phyloP scores from a whole-genome alignment of 139 green algal species.

The Eudorina sp. region DNA sequence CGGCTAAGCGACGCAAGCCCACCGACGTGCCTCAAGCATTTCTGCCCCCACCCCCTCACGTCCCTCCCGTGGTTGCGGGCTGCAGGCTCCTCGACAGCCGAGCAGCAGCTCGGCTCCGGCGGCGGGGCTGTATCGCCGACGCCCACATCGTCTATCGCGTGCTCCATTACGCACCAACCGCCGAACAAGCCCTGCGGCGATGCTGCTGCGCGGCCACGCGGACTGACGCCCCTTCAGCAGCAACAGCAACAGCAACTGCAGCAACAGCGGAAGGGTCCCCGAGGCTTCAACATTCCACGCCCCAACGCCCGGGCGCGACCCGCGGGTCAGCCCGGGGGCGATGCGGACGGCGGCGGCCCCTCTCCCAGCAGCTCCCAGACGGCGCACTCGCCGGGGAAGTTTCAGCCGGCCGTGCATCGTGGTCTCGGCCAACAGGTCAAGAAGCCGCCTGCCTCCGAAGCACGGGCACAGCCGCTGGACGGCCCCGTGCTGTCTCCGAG shows the following conservation, averaged over 20 bases:
- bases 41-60: too few species aligned
- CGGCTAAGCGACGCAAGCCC: too few species aligned
- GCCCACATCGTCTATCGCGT: too few species aligned
- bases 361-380: background rate
- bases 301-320: background rate
- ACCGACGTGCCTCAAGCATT: too few species aligned
- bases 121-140: too few species aligned
- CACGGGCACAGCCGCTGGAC: too few species aligned
- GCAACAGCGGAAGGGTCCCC: background rate
- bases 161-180: background rate
- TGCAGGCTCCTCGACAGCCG: background rate
- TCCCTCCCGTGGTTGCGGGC: background rate
- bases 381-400: background rate
- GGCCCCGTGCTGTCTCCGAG: too few species aligned
- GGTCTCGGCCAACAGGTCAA: too few species aligned
- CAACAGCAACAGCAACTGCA: constrained; percentile 24
- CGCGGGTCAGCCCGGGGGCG: background rate
- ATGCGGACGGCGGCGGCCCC: background rate
- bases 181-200: background rate
- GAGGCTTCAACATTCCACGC: constrained; percentile 31
- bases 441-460: too few species aligned
- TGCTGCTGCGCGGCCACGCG: background rate
- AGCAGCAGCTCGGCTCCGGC: too few species aligned
- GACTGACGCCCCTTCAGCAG: background rate
- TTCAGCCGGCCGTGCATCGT: too few species aligned